phyloP scores from a whole-genome alignment of 768 basidiomycete species.

The Wakefieldia striispora region DNA sequence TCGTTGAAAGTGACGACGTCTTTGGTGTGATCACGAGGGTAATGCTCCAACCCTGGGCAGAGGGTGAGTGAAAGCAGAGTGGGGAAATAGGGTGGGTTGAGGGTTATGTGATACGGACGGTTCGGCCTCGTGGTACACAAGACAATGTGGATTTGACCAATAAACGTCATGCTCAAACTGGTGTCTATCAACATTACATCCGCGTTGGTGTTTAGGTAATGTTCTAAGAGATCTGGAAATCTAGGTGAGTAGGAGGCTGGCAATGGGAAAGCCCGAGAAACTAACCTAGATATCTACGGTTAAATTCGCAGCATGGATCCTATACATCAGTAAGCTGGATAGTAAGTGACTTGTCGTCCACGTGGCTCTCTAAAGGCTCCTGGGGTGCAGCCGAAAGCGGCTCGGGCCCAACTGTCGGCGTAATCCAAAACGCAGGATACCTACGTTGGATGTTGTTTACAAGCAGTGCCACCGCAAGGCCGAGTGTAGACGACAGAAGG shows the following conservation, averaged over 20 bases:
- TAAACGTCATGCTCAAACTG: not conserved
- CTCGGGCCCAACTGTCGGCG: constrained; percentile 5
- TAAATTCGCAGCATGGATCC: not conserved
- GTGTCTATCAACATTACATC: constrained; percentile 1
- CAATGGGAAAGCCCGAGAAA: not conserved
- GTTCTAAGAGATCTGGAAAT: not conserved
- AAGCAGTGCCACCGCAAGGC: constrained; percentile 44
- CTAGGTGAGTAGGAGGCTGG: constrained; percentile 4
- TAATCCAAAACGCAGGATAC: constrained; percentile 46
- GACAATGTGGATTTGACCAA: constrained; percentile 1
- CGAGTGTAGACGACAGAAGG: constrained; percentile 45
- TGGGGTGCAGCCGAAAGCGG: not conserved
- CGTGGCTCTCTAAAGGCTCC: not conserved
- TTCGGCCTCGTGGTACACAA: constrained; percentile 11
- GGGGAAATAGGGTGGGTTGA: constrained; percentile 23
- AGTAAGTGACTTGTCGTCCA: not conserved
- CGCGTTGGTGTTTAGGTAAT: not conserved
- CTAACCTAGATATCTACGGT: constrained; percentile 5
- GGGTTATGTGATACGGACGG: constrained; percentile 22
- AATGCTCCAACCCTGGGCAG: constrained; percentile 26
- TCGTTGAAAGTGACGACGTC: not conserved
- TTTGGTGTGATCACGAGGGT: constrained; percentile 5
- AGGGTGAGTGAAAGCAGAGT: constrained; percentile 21
- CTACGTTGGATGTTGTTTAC: constrained; percentile 51
- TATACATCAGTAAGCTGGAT: too few species aligned